Conservation (phyloP, 192 early-diverging fungal species). For the Funneliformis geosporum region DNA sequence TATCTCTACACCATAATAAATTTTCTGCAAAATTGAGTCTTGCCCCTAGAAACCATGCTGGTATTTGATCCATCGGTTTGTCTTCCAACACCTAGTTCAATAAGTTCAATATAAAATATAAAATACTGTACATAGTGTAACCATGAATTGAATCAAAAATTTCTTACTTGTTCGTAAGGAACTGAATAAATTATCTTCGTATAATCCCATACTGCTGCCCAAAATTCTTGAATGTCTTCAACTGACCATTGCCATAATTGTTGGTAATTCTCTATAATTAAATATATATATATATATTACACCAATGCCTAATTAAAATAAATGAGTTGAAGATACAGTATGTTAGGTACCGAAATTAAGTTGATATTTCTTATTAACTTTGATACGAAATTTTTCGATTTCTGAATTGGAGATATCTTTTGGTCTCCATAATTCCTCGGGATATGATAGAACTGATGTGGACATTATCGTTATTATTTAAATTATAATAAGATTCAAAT, state of each 20-base stretch:
- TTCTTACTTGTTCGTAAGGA: slow-evolving; percentile 31
- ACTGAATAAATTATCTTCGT: slow-evolving; percentile 56
- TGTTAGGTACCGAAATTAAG: slow-evolving; percentile 53
- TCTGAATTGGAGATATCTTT: slow-evolving; percentile 52
- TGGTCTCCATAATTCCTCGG: slow-evolving; percentile 66
- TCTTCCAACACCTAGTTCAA: slow-evolving; percentile 61
- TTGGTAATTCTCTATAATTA: slow-evolving; percentile 57
- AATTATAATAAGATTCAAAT: neutral
- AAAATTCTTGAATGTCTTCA: slow-evolving; percentile 73
- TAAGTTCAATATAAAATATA: neutral
- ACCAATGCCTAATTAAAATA: neutral
- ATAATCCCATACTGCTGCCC: slow-evolving; percentile 85
- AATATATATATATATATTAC: slow-evolving; percentile 22
- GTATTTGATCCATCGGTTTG: slow-evolving; percentile 82
- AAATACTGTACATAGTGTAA: too few species aligned
- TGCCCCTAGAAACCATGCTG: slow-evolving; percentile 88
- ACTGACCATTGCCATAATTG: slow-evolving; percentile 88
- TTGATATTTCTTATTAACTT: slow-evolving; percentile 69
- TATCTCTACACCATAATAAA: slow-evolving; percentile 59
- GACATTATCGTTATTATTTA: neutral
- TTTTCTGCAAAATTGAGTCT: slow-evolving; percentile 94
- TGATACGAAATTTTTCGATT: slow-evolving; percentile 72
- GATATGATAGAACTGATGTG: slow-evolving; percentile 14
- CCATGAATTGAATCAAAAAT: neutral
- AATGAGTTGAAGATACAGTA: neutral